phyloP scores from a whole-genome alignment of 257 asterid species.

The Solanum virginianum region DNA sequence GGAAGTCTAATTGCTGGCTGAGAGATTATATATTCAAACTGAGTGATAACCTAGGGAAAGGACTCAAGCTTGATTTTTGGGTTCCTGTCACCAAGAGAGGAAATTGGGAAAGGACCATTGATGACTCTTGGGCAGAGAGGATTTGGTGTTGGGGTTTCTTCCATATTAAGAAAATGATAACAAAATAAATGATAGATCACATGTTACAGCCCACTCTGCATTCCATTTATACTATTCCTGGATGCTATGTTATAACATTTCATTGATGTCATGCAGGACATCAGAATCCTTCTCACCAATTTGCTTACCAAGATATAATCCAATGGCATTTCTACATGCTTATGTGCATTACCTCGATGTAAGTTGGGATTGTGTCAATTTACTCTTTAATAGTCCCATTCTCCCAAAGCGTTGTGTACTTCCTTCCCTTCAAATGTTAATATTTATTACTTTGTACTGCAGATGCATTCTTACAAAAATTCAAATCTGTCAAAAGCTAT shows the following conservation, averaged over 20 bases:
- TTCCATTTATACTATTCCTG: background rate
- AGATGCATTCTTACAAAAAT: background rate
- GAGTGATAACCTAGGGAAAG: background rate
- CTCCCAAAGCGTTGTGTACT: background rate
- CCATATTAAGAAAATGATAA: background rate
- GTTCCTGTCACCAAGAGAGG: background rate
- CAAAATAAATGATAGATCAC: background rate
- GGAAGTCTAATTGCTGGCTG: background rate
- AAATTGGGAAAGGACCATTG: background rate
- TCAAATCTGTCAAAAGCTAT: background rate
- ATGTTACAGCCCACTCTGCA: background rate
- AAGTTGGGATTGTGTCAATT: slow-evolving; percentile 16
- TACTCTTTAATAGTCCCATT: background rate
- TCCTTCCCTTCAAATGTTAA: background rate
- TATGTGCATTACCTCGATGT: slow-evolving; percentile 98
- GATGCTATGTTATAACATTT: background rate
- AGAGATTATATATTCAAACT: background rate
- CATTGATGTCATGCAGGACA: slow-evolving; percentile 52
- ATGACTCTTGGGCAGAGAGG: background rate
- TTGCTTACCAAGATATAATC: slow-evolving; percentile 94
- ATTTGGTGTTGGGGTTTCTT: background rate
- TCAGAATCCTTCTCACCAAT: slow-evolving; percentile 98
- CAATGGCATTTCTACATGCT: slow-evolving; percentile 92
- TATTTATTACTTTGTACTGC: background rate
- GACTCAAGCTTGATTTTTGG: background rate